Evolutionary conservation across 73 alveolate species (phyloP), one percentile per base, ranked within the genome.

Genomic region (Paramecium bursaria): DNA sequence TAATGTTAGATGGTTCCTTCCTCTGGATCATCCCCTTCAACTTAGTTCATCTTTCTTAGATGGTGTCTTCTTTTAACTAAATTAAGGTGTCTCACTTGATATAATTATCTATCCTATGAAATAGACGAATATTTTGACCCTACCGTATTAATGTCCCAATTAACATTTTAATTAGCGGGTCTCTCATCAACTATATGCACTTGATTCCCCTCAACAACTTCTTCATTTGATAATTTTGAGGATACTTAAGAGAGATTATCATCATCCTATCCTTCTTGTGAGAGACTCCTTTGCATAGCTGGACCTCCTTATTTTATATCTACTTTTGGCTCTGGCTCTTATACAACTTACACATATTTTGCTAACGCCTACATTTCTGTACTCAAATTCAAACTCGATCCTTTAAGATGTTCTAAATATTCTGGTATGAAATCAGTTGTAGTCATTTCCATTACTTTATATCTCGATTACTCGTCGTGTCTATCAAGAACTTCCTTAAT

Each of bases 371-470:
- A 10, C 82, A 67, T 67, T 67, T 67, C 82, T 33, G 50, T 67
- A 67, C 82, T 39, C 7, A 67, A 42, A 67, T 67, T 67, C 0
- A 67, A 25, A 35, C 60, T 39, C 33, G 60, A 39, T 5, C 50
- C 50, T 42, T 67, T 67, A 4, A 67, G 46, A 42, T 67, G 82
- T 14, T 67, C 82, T 21, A 67, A 67, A 42, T 67, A 67, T 67
- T 67, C 82, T 2, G 82, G 82, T 39, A 67, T 67, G 46, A 67
- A 67, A 35, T 67, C 82, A 21, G 82, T 67, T 3, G 82, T 67
- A 39, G 33, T 67, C 82, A 67, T 67, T 42, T 67, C 82, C 21
- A 67, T 14, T 2, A 67, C 82, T 42, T 67, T 67, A 35, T 33
- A 67, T 25, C 19, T 67, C 5, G 57, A 21, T 13, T 44, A 14